These are phyloP conservation scores for Fomitopsis schrenkii DNA, from an alignment of 1,284 basidiomycete genomes.

Conservation along the genomic window DNA sequence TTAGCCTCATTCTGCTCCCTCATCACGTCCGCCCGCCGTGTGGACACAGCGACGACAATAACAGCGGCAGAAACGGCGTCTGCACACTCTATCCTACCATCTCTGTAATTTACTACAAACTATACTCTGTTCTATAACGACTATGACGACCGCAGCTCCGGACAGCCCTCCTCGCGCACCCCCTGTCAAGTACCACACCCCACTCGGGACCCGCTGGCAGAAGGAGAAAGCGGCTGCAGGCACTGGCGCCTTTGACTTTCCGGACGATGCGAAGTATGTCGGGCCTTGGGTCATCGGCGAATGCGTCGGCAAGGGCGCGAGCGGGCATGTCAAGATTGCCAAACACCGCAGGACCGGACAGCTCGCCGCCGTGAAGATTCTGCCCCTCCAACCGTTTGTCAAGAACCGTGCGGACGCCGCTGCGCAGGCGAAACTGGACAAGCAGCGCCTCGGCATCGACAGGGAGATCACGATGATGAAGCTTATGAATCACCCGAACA, in stretches of 20 bases:
- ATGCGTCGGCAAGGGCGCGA: constrained; percentile 93
- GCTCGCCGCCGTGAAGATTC: constrained; percentile 96
- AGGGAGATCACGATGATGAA: constrained; percentile 99
- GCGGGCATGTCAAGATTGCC: constrained; percentile 94
- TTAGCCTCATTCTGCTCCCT: background rate
- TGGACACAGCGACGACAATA: constrained; percentile 3
- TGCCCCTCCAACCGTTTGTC: constrained; percentile 84
- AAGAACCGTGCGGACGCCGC: constrained; percentile 74
- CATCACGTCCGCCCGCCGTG: background rate
- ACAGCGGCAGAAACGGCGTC: background rate
- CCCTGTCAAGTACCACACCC: constrained; percentile 62
- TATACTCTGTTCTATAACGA: background rate
- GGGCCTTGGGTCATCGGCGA: constrained; percentile 89
- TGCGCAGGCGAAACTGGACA: constrained; percentile 79
- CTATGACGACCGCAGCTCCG: constrained; percentile 9
- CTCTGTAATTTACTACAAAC: constrained; percentile 4
- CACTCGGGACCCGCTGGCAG: constrained; percentile 75
- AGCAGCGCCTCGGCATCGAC: constrained; percentile 90
- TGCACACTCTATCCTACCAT: constrained; percentile 3
- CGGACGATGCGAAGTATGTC: constrained; percentile 69
- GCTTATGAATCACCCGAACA: constrained; percentile 97
- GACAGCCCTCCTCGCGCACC: constrained; percentile 62
- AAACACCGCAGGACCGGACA: constrained; percentile 86
- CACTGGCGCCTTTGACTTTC: constrained; percentile 62
- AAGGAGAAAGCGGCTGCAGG: constrained; percentile 78